Conservation (phyloP, 805 yeast species). For the Middelhovenomyces tepae region DNA sequence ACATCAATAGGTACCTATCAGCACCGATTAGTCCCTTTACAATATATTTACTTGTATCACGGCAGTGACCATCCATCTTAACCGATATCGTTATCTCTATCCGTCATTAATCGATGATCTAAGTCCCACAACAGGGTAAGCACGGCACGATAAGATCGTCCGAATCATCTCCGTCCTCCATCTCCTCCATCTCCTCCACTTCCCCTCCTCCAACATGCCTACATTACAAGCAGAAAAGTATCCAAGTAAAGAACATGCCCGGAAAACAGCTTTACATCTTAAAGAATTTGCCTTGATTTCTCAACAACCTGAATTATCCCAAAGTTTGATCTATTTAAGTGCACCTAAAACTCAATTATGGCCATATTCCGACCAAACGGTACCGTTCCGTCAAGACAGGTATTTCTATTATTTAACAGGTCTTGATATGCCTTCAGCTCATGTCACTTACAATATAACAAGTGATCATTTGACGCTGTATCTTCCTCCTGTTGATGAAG, state of each 20-base stretch:
- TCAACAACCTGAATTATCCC: conserved; percentile 36
- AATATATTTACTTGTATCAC: no score
- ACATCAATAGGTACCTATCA: no score
- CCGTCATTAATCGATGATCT: no score
- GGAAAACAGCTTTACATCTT: conserved; percentile 20
- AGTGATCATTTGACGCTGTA: conserved; percentile 57
- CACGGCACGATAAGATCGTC: no score
- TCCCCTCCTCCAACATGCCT: no score
- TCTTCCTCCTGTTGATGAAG: conserved; percentile 75
- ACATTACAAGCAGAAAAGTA: conserved; percentile 50
- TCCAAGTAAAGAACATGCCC: conserved; percentile 76
- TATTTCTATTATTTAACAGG: conserved; percentile 87
- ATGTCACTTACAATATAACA: conserved; percentile 47
- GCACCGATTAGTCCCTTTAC: no score
- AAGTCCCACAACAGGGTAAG: no score
- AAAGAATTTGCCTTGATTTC: conserved; percentile 29
- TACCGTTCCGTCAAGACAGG: conserved; percentile 79
- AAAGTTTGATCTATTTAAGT: conserved; percentile 37
- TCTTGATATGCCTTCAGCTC: conserved; percentile 68
- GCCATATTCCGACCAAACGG: conserved; percentile 72
- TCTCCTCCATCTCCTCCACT: no score
- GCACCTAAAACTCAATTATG: conserved; percentile 36
- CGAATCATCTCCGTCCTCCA: no score
- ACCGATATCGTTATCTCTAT: no score
- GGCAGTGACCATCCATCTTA: no score